Conservation (phyloP, 345 rosid species). For the Hibiscus syriacus region DNA sequence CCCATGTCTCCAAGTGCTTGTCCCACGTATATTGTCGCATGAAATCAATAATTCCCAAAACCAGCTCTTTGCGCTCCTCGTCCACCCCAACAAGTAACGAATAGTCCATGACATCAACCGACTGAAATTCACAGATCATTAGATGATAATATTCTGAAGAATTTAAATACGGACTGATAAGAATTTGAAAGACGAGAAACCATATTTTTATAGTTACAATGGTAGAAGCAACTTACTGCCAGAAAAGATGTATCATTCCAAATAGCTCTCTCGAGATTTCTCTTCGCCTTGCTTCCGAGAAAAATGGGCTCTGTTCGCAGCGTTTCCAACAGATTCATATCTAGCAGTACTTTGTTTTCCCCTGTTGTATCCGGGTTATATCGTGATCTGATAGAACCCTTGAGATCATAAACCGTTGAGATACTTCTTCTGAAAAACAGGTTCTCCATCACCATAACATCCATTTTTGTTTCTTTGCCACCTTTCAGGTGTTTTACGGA, state of each 20-base stretch:
- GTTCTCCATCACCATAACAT: constrained; percentile 97
- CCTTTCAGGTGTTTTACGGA: constrained; percentile 70
- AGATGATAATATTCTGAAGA: background rate
- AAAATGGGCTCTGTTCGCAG: constrained; percentile 82
- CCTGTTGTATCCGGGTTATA: constrained; percentile 85
- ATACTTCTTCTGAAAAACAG: constrained; percentile 77
- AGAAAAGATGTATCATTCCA: constrained; percentile 94
- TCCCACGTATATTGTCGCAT: constrained; percentile 99
- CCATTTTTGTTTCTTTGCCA: constrained; percentile 90
- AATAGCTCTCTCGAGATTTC: constrained; percentile 89
- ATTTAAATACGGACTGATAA: background rate
- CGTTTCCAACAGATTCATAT: constrained; percentile 75
- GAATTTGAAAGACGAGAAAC: background rate
- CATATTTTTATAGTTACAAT: background rate
- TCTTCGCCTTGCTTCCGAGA: constrained; percentile 90
- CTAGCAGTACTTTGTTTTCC: constrained; percentile 66
- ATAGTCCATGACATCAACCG: constrained; percentile 91
- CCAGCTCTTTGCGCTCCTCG: constrained; percentile 75
- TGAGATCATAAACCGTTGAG: constrained; percentile 75
- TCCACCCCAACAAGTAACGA: constrained; percentile 96
- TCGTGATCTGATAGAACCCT: constrained; percentile 79
- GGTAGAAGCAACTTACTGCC: constrained; percentile 51
- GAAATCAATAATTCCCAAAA: constrained; percentile 92
- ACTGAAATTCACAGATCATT: constrained; percentile 32
- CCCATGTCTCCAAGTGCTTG: constrained; percentile 98